These are phyloP conservation scores for Leccinellum luteum DNA, from an alignment of 768 basidiomycete species.

Conservation along the genomic window DNA sequence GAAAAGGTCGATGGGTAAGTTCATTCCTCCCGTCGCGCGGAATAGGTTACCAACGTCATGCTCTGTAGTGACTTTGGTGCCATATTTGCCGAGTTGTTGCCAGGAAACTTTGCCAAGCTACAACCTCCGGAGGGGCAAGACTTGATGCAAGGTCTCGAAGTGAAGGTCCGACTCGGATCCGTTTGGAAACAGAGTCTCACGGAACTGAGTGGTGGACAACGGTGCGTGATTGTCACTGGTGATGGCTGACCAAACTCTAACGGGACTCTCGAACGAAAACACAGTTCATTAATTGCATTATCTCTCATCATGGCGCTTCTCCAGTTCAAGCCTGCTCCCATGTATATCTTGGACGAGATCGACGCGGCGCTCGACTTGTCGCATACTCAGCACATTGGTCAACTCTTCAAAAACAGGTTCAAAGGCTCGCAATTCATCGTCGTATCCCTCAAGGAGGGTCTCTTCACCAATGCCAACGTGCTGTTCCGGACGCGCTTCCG, in stretches of 20 bases:
- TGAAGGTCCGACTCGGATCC: conserved; percentile 90
- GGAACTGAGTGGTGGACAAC: conserved; percentile 94
- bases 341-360: conserved; percentile 99
- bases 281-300: conserved; percentile 92
- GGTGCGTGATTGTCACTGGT: conserved; percentile 47
- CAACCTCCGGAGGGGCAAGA: conserved; percentile 93
- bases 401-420: conserved; percentile 96
- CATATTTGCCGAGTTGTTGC: conserved; percentile 93
- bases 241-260: not conserved
- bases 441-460: conserved; percentile 92
- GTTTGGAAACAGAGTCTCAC: conserved; percentile 99
- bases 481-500: conserved; percentile 90
- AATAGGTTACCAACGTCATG: not conserved
- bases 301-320: conserved; percentile 98
- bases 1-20: conserved; percentile 87
- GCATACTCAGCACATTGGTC: conserved; percentile 96
- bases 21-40: not conserved
- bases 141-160: conserved; percentile 92
- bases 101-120: conserved; percentile 94
- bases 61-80: conserved; percentile 82
- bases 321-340: conserved; percentile 98
- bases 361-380: conserved; percentile 96
- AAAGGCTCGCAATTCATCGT: conserved; percentile 99
- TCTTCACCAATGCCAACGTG: conserved; percentile 97
- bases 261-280: not conserved